Base-by-base conservation (phyloP, 78 protist genomes). In the Isochrysis galbana region DNA sequence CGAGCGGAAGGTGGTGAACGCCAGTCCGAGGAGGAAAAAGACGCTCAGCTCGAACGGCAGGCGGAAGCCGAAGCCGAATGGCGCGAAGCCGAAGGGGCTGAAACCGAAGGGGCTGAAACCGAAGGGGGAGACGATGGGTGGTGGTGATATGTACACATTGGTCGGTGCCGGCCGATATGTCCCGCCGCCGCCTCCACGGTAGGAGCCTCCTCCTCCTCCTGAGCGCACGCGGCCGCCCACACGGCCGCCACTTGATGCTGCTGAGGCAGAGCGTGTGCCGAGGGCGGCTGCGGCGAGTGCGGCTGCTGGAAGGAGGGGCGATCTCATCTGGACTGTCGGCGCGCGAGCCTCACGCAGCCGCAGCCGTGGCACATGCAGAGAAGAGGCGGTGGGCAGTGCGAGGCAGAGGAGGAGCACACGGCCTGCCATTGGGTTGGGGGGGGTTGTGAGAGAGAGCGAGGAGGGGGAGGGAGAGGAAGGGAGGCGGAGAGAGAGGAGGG, bases 1-100 rank as follows among this genome's bases (percentile, higher is more conserved):
- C 55, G 88, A 44, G 39, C 88, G 48, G 88, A 80, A 80, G 19
- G 55, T 1, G 22, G 51, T 80, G 26, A 80, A 38, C 11, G 48
- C 88, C 26, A 44, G 55, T 36, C 88, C 88, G 48, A 34, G 55
- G 41, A 80, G 39, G 34, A 32, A 17, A 17, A 72, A n/a, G 82
- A 72, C 44, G 23, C 39, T 17, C 11, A 80, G 88, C 25, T 7
- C 22, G 23, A 22, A 3, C 22, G 88, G 88, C 55, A 44, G 55
- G 36, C n/a, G 17, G 39, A 80, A 44, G 51, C 87, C 87, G 39
- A 44, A 44, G 88, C 88, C 88, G 14, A 80, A 80, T 23, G 88
- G 88, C 88, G 88, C 39, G 88, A 44, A 80, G 54, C 88, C 88
- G 51, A 80, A 80, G 39, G 88, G 88, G 23, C 55, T 44, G 88